phyloP scores from a whole-genome alignment of 768 basidiomycete genomes.

The Lentinula sp. region DNA sequence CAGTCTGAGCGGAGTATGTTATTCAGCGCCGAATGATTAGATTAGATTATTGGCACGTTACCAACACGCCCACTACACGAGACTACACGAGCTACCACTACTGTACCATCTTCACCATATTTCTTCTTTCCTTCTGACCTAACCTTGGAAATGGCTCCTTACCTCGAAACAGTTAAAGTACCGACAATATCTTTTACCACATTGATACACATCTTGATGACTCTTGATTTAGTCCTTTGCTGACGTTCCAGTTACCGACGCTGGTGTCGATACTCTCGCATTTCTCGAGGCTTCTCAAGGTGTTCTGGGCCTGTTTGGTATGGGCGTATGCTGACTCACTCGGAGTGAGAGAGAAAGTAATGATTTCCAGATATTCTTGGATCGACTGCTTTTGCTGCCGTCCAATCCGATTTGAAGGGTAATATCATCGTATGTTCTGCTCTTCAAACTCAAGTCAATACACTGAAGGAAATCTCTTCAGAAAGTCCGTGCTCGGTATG shows the following conservation, averaged over 20 bases:
- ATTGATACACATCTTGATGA: background rate
- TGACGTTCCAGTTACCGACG: slow-evolving; percentile 80
- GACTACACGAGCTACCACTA: background rate
- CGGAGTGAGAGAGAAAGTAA: background rate
- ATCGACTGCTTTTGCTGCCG: slow-evolving; percentile 74
- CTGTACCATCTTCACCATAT: slow-evolving; percentile 5
- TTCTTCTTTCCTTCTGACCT: background rate
- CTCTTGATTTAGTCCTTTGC: slow-evolving; percentile 75
- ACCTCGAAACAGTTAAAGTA: slow-evolving; percentile 66
- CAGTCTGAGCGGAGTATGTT: background rate
- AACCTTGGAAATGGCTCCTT: slow-evolving; percentile 56
- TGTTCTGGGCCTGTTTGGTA: slow-evolving; percentile 88
- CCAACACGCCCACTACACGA: background rate
- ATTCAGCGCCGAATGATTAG: slow-evolving; percentile 7
- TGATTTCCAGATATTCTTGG: slow-evolving; percentile 68
- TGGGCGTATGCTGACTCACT: background rate
- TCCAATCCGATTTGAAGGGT: slow-evolving; percentile 82
- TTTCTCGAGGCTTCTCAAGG: slow-evolving; percentile 90
- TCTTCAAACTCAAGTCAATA: background rate
- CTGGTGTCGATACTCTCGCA: slow-evolving; percentile 79
- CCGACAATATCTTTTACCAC: slow-evolving; percentile 10
- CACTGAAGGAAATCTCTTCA: slow-evolving; percentile 22
- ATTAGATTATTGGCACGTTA: background rate
- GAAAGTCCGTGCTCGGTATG: slow-evolving; percentile 88
- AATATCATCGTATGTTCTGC: slow-evolving; percentile 73